phyloP scores from a whole-genome alignment of 176 grass and related monocot genomes.

The Eleusine coracana region DNA sequence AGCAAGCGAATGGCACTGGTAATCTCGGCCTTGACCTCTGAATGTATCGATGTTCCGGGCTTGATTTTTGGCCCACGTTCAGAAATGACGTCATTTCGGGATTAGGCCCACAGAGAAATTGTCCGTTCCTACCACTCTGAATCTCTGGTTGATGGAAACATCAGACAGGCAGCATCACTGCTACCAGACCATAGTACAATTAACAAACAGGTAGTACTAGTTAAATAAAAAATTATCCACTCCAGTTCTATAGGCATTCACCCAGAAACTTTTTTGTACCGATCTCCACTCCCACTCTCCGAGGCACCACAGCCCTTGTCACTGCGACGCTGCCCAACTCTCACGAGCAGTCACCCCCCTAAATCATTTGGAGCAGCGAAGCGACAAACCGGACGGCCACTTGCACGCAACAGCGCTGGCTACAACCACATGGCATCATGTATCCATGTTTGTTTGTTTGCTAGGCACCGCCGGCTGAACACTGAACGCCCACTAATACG shows the following conservation, averaged over 20 bases:
- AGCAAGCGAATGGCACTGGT: neutral
- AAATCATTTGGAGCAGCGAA: slow-evolving; percentile 38
- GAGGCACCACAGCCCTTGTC: neutral
- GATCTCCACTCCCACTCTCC: neutral
- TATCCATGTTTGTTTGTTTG: slow-evolving; percentile 22
- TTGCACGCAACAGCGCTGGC: slow-evolving; percentile 23
- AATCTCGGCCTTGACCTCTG: neutral
- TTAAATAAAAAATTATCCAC: neutral
- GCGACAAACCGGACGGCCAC: slow-evolving; percentile 30
- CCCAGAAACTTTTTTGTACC: neutral
- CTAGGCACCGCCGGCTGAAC: neutral
- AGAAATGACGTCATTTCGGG: neutral
- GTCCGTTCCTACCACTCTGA: neutral
- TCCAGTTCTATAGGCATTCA: neutral
- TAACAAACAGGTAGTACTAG: neutral
- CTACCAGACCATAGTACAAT: neutral
- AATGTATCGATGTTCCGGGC: neutral
- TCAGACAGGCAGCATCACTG: neutral
- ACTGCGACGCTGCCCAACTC: neutral
- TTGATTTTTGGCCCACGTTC: neutral
- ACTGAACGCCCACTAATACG: neutral
- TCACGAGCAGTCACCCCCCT: neutral
- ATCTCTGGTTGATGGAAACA: slow-evolving; percentile 1
- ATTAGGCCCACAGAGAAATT: slow-evolving; percentile 19
- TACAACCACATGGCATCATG: slow-evolving; percentile 30